Base-by-base conservation (phyloP, 345 rosid genomes). In the Salix caprea region DNA sequence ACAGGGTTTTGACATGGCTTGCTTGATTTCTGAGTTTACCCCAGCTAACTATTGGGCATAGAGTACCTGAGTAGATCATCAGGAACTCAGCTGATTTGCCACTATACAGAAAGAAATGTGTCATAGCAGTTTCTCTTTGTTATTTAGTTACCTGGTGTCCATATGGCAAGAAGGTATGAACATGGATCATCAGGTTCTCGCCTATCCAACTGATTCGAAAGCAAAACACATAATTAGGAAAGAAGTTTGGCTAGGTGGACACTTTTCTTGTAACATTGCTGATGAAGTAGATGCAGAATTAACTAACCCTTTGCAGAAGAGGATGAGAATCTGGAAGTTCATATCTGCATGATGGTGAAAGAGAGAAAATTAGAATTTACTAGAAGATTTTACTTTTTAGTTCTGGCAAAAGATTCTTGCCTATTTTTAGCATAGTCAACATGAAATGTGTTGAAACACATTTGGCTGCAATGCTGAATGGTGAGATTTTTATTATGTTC, bases 241-340 rank as follows among this genome's bases (percentile, higher is more conserved):
- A 65, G 13, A 15, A 61, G 40, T 37, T 40, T 46, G 44, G 42
- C 10, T 15, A 39, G 21, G 7, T 66, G 19, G 42, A 36, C 15
- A 24, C 21, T 10, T 7, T 16, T 50, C 73, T 24, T 44, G 61
- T 72, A 72, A 28, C 48, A 69, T 73, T 23, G 50, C 65, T 65
- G 39, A 62, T 62, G 65, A 40, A 28, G 15, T 21, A 60, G 76
- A 73, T 73, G 71, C 23, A 70, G 62, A 68, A 75, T 74, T 73
- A 78, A 73, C 84, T 81, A 6, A 81, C 84, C 84, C 74, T 67
- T 73, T 73, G 58, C 56, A 81, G 60, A 30, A 81, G 84, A 62
- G 84, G 84, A n/a, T 81, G 84, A 2, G 80, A 62, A 73, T 81
- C 84, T 8, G 80, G 80, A 24, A 81, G 81, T 74, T 77, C 81